Evolutionary conservation across 768 basidiomycete genomes (phyloP), one percentile per base, ranked within the genome.

Genomic region (Floccularia luteovirens): DNA sequence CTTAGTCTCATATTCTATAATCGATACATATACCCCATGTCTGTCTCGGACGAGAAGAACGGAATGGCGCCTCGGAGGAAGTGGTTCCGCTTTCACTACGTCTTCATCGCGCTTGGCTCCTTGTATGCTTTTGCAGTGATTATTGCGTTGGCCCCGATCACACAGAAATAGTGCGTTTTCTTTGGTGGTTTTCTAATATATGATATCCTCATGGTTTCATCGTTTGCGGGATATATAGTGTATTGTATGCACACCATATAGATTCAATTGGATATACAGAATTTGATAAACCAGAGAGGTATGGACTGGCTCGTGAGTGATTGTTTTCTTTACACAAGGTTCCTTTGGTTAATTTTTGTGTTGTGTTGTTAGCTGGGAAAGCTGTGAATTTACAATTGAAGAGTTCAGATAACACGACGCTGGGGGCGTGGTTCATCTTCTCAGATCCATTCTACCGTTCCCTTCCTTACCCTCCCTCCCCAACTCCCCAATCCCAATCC

Each of bases 381-480:
- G 72, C 79, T 0, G 62, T 72, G 23, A 80, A 84, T 48, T 50
- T 82, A 30, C 57, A 65, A 31, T 53, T 89, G 6, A 62, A 57
- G n/a, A 81, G 81, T 6, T 50, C 69, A 2, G 86, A 89, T 54
- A 79, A 80, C 44, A 71, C 72, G 17, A 64, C 60, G 0, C 55
- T 87, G 23, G 86, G 86, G 20, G 76, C 78, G 8, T 83, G 80
- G 80, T 78, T 79, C 53, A 60, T 77, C 38, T 68, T 79, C 30
- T 69, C 78, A 1, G 72, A 79, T 24, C 54, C 62, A 0, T 68
- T 63, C 49, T 75, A 75, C 52, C 64, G 60, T 36, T 54, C 48
- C 10, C 49, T 61, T 19, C 60, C 59, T 5, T 50, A 47, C 20
- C 51, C 58, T 14, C 57, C 61, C 22, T 69, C 49, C 56, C 61